These are phyloP conservation scores for Coemansia sp. DNA, from an alignment of 192 early-diverging fungal species.

Conservation along the genomic window DNA sequence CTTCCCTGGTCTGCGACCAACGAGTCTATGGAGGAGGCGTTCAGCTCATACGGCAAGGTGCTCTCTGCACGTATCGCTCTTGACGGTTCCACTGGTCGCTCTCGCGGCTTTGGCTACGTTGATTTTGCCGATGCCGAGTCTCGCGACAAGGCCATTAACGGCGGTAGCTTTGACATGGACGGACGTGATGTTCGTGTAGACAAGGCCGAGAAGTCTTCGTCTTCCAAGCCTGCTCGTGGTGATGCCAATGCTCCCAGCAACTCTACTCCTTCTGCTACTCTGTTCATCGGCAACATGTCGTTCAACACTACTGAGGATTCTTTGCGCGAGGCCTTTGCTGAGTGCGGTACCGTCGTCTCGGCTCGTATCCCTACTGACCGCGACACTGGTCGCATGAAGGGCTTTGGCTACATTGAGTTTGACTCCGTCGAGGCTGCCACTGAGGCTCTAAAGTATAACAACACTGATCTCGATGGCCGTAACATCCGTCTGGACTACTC, in stretches of 20 bases:
- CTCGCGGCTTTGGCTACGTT: constrained; percentile 85
- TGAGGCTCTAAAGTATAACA: constrained; percentile 90
- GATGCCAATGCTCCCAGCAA: constrained; percentile 11
- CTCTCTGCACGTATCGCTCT: constrained; percentile 75
- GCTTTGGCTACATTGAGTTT: constrained; percentile 98
- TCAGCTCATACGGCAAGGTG: constrained; percentile 74
- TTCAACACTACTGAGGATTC: constrained; percentile 92
- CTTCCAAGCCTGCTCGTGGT: constrained; percentile 31
- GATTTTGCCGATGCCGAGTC: constrained; percentile 73
- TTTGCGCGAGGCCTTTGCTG: constrained; percentile 88
- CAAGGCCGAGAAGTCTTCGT: constrained; percentile 52
- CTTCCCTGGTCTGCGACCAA: constrained; percentile 82
- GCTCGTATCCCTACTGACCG: constrained; percentile 84
- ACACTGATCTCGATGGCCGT: constrained; percentile 77
- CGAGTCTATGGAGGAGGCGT: constrained; percentile 72
- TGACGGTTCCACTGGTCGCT: constrained; percentile 63
- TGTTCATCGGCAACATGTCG: constrained; percentile 87
- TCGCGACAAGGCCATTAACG: constrained; percentile 69
- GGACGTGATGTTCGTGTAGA: constrained; percentile 85
- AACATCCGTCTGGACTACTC: constrained; percentile 87
- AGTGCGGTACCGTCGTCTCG: constrained; percentile 87
- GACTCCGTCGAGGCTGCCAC: constrained; percentile 85
- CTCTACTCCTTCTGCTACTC: constrained; percentile 57
- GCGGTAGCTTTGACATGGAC: constrained; percentile 74
- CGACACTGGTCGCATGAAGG: constrained; percentile 83